Evolutionary conservation across 495 filamentous ascomycete genomes (phyloP).

Genomic region (Aspergillus wentii): DNA sequence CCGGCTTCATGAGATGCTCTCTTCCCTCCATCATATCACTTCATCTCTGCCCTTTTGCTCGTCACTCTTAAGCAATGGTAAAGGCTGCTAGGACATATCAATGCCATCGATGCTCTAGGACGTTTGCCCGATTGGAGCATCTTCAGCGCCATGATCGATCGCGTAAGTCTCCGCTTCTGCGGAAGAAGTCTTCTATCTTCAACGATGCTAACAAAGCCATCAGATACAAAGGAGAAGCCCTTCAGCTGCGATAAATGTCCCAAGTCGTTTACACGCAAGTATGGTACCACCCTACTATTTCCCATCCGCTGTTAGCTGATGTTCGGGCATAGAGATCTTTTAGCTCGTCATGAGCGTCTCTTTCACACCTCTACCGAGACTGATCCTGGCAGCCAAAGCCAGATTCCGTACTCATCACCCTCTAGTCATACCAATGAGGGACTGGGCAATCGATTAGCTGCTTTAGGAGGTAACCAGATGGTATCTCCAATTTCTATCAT

Average conservation of each 20-base stretch:
- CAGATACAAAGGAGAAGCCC: constrained; percentile 43
- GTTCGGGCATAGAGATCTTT: constrained; percentile 20
- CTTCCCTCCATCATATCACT: no score
- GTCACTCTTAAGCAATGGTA: no score
- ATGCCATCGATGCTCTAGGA: constrained; percentile 30
- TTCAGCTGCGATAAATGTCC: constrained; percentile 31
- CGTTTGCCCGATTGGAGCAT: constrained; percentile 39
- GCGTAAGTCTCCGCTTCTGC: constrained; percentile 21
- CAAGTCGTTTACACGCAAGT: constrained; percentile 41
- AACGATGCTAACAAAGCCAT: no score
- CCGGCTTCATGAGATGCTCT: no score
- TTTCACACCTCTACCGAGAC: constrained; percentile 21
- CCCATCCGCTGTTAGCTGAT: background rate
- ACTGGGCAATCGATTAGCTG: no score
- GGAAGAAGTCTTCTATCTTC: no score
- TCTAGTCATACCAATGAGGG: constrained; percentile 20
- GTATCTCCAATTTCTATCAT: no score
- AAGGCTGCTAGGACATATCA: constrained; percentile 25
- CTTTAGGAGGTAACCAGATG: no score
- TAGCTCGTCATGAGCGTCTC: constrained; percentile 34
- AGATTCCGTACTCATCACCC: constrained; percentile 17
- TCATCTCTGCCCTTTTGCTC: no score
- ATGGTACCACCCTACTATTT: constrained; percentile 2
- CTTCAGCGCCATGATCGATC: constrained; percentile 40
- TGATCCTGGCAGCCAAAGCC: no score